Evolutionary conservation across 106 monocot species (phyloP).

Genomic region (Allium fistulosum): DNA sequence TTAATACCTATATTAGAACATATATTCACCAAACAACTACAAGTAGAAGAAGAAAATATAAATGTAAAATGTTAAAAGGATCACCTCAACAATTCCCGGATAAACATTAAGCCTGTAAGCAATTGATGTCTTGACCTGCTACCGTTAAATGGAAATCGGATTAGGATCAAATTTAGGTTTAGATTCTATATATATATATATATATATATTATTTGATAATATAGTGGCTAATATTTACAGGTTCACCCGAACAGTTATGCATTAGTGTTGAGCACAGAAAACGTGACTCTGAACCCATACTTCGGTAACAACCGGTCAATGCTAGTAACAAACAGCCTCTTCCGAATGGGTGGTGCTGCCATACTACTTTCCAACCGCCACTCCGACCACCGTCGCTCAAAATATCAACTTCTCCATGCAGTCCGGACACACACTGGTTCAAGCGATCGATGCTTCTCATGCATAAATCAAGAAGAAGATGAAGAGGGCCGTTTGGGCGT

Average conservation of each 20-base stretch:
- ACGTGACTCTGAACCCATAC: conserved; percentile 22
- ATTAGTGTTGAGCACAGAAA: conserved; percentile 19
- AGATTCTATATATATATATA: no score
- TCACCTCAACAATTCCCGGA: no score
- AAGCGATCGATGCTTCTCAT: conserved; percentile 11
- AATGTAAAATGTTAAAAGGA: no score
- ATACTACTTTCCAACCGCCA: conserved; percentile 23
- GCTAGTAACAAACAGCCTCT: conserved; percentile 24
- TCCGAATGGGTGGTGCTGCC: conserved; percentile 24
- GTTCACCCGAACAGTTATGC: conserved; percentile 14
- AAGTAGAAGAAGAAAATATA: no score
- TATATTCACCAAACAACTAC: no score
- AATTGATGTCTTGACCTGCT: no score
- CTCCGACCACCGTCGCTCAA: conserved; percentile 7
- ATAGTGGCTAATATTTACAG: not conserved
- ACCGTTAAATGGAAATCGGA: no score
- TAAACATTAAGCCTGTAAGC: no score
- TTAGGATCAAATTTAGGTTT: no score
- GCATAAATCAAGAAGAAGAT: conserved; percentile 19
- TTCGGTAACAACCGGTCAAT: conserved; percentile 19
- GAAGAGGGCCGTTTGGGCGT: conserved; percentile 1
- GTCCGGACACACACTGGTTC: conserved; percentile 24
- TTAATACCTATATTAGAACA: no score
- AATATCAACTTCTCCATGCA: conserved; percentile 21
- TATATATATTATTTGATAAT: no score